A percentile compares a stretch with the other conserved stretches of the same genome.
Conservation (phyloP, 1,139 yeast genomes). For the Sugiyamaella japonica region DNA sequence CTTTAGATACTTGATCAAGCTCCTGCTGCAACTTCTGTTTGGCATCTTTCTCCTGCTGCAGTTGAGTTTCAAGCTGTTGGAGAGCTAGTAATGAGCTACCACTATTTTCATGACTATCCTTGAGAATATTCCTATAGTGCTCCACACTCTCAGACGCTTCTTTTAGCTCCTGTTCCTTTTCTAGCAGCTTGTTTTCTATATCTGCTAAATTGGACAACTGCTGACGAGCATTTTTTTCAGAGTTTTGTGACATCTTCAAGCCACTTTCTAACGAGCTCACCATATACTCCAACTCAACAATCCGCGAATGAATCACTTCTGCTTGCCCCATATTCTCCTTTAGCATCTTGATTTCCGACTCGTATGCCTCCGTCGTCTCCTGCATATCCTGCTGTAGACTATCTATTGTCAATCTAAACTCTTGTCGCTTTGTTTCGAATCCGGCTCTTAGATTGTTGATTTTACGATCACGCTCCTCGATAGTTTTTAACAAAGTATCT, state of each 20-base stretch:
- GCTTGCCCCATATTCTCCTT: conserved; percentile 32
- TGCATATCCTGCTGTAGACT: conserved; percentile 36
- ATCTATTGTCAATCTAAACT: conserved; percentile 38
- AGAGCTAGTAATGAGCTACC: conserved; percentile 15
- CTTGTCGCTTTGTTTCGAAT: conserved; percentile 38
- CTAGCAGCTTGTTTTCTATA: conserved; percentile 37
- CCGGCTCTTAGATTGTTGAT: conserved; percentile 32
- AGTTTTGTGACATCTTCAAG: conserved; percentile 27
- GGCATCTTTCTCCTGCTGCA: conserved; percentile 18
- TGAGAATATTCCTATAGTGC: conserved; percentile 29
- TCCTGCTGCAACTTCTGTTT: conserved; percentile 10
- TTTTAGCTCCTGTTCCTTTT: conserved; percentile 35
- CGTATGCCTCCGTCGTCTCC: conserved; percentile 34
- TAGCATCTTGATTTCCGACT: conserved; percentile 32
- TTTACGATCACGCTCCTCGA: conserved; percentile 35
- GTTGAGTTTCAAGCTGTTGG: conserved; percentile 12
- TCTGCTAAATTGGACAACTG: conserved; percentile 36
- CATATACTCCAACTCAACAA: conserved; percentile 29
- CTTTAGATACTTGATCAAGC: background rate
- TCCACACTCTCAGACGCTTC: conserved; percentile 35
- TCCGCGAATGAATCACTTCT: conserved; percentile 26
- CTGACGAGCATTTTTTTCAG: conserved; percentile 34
- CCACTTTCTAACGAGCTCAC: conserved; percentile 32
- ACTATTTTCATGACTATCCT: conserved; percentile 18
- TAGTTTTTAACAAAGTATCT: conserved; percentile 26